A percentile compares a stretch with the other conserved stretches of the same genome.
Conservation (phyloP, 371 early-diverging fungal species). For the Mucor piriformis region DNA sequence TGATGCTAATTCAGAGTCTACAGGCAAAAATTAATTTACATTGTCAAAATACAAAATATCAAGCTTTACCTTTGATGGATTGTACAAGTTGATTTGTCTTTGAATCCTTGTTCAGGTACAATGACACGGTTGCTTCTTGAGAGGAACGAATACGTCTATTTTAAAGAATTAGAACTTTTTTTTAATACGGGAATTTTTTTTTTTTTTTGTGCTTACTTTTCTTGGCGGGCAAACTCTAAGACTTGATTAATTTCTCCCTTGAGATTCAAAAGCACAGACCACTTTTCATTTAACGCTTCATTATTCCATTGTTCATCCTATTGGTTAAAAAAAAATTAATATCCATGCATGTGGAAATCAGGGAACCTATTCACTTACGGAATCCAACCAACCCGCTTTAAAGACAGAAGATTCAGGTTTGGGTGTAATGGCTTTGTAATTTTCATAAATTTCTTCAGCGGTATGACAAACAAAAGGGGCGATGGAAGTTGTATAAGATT, state of each 20-base stretch:
- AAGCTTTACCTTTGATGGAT: constrained; percentile 32
- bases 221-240: constrained; percentile 69
- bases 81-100: constrained; percentile 24
- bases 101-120: constrained; percentile 30
- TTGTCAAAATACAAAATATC: background rate
- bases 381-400: constrained; percentile 62
- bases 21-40: background rate
- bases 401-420: constrained; percentile 63
- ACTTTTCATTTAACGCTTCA: constrained; percentile 52
- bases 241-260: constrained; percentile 67
- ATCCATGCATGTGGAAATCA: background rate
- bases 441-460: constrained; percentile 81
- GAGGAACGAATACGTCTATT: constrained; percentile 56
- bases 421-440: constrained; percentile 49
- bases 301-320: constrained; percentile 59
- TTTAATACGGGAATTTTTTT: too few species aligned
- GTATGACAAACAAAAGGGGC: constrained; percentile 77
- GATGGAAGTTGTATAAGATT: constrained; percentile 62
- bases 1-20: constrained; percentile 39
- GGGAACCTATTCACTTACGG: constrained; percentile 25
- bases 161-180: too few species aligned
- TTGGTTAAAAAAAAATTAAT: background rate
- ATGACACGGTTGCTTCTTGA: constrained; percentile 55
- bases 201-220: constrained; percentile 66
- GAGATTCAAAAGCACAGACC: constrained; percentile 56